Conservation (phyloP, 768 basidiomycete species). For the Gelatoporia subvermispora region DNA sequence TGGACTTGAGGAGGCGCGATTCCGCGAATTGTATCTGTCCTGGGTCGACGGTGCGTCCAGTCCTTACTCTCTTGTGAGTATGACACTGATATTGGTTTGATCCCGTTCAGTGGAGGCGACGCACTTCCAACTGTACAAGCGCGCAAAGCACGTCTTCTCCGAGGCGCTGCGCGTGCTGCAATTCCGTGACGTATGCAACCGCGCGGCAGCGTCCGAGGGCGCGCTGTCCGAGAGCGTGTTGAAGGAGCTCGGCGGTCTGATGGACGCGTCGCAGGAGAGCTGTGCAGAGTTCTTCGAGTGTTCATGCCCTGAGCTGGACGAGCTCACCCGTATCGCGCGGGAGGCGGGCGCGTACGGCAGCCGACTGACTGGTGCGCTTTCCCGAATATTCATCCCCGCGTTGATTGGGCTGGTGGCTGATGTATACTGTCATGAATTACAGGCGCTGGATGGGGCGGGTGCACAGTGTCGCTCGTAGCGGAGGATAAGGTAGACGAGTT, state of each 20-base stretch:
- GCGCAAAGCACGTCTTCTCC: conserved; percentile 74
- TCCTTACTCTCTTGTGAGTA: background rate
- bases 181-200: conserved; percentile 66
- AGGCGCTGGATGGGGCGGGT: conserved; percentile 93
- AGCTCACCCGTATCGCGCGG: conserved; percentile 58
- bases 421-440: no score
- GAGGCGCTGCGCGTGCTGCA: conserved; percentile 79
- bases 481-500: conserved; percentile 59
- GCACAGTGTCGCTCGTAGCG: conserved; percentile 76
- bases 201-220: conserved; percentile 12
- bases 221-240: conserved; percentile 29
- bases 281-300: conserved; percentile 71
- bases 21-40: conserved; percentile 66
- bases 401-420: no score
- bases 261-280: conserved; percentile 75
- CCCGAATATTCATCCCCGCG: background rate
- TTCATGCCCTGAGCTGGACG: conserved; percentile 74
- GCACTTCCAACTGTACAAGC: conserved; percentile 78
- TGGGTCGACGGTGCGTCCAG: conserved; percentile 68
- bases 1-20: conserved; percentile 48
- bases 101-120: conserved; percentile 61
- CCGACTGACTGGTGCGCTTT: conserved; percentile 66
- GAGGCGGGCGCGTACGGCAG: conserved; percentile 76
- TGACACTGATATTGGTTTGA: background rate
- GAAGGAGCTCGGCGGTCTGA: conserved; percentile 56